Base-by-base conservation (phyloP, 192 early-diverging fungal species). In the Dissophora ornata region DNA sequence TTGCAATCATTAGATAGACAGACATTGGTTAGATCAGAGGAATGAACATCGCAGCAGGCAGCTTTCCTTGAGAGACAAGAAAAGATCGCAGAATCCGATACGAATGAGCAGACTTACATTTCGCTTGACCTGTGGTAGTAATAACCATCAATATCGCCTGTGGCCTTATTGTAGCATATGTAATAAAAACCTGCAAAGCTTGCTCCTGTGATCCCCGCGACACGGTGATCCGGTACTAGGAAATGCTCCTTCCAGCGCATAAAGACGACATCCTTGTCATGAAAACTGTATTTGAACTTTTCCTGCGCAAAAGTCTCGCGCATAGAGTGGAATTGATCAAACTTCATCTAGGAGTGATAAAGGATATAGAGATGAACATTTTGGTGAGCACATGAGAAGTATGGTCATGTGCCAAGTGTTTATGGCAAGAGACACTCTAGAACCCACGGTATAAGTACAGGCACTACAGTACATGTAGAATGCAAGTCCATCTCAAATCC, bases 231-330 rank as follows among this genome's bases (percentile, higher is more conserved):
- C 28, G 95, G 94, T 6, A 95, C 92, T 40, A 96, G 63, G 68
- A 96, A 96, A 74, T 93, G 90, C 61, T 96, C 95, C 87, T 96
- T 96, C 95, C 95, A 96, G 32, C 95, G 86, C 95, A 96, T 96
- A 73, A 93, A 96, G 26, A 96, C 83, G 41, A 79, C 86, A 66
- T 84, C 85, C 78, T 85, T 73, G 46, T 80, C 62, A 24, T 70
- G 38, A 36, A 84, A 83, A 52, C 85, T 82, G 59, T 86, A 86
- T 32, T 73, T 69, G 69, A 85, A 83, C 26, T 71, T 80, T 28
- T 87, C 84, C 26, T 80, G 51, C 41, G 82, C 73, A 56, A 85
- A 84, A 1, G 56, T 56, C 61, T 87, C 62, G 47, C 79, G 52
- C 83, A 89, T 63, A 36, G 79, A 69, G 15, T 54, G 36, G 53